Conservation (phyloP, 345 rosid species). For the Rhodomyrtus tomentosa region DNA sequence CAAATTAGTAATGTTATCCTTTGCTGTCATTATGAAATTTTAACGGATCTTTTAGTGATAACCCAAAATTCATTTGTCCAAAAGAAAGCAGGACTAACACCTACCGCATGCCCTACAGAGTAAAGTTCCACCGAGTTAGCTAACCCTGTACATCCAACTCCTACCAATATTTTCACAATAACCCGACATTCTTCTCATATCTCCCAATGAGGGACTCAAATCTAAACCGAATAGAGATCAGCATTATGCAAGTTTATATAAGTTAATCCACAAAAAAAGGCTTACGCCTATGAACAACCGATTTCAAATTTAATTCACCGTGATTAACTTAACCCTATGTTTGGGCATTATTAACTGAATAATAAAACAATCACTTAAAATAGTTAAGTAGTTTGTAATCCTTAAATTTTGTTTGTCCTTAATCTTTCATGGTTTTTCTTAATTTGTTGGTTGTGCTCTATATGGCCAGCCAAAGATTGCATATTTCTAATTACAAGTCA, state of each 20-base stretch:
- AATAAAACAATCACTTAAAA: not conserved
- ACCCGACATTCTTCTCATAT: not conserved
- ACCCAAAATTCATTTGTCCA: not conserved
- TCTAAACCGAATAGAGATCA: not conserved
- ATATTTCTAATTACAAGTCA: not conserved
- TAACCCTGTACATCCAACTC: not conserved
- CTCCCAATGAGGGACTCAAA: not conserved
- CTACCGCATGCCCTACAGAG: not conserved
- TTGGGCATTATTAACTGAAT: not conserved
- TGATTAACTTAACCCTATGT: not conserved
- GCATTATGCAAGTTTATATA: not conserved
- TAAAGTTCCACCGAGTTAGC: not conserved
- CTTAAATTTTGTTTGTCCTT: not conserved
- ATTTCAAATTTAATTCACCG: not conserved
- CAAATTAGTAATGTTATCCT: not conserved
- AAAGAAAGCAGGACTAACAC: not conserved
- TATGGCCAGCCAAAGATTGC: not conserved
- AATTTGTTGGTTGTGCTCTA: not conserved
- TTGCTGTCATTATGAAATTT: not conserved
- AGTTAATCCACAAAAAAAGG: not conserved
- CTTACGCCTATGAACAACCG: not conserved
- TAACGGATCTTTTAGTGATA: not conserved
- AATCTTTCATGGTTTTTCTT: not conserved
- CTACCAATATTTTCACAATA: not conserved
- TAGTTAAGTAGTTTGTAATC: not conserved